Conservation (phyloP, 371 early-diverging fungal species). For the Mortierella sp. region DNA sequence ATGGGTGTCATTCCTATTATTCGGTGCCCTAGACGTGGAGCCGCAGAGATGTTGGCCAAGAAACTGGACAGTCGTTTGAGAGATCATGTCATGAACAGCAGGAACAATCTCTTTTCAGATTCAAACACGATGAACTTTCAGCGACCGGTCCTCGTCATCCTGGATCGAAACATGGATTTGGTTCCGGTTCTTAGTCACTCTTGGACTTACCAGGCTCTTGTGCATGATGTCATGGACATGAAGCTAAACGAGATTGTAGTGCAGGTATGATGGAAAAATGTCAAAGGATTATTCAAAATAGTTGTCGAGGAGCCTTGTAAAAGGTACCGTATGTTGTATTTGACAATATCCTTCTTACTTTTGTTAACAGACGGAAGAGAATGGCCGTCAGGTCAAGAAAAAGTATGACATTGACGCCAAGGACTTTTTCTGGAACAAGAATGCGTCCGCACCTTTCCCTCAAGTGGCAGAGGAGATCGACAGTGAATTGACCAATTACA, state of each 20-base stretch:
- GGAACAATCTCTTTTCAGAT: conserved; percentile 84
- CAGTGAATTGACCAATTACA: conserved; percentile 89
- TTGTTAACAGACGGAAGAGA: conserved; percentile 70
- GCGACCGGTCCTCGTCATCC: conserved; percentile 85
- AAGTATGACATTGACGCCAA: conserved; percentile 91
- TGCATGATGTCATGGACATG: conserved; percentile 96
- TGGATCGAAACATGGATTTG: conserved; percentile 97
- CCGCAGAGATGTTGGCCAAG: conserved; percentile 93
- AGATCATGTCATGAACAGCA: conserved; percentile 88
- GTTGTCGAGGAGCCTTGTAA: no score
- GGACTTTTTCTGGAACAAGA: conserved; percentile 96
- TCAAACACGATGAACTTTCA: conserved; percentile 60
- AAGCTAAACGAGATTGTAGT: conserved; percentile 86
- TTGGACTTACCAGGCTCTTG: conserved; percentile 98
- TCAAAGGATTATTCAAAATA: no score
- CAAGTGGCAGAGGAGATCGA: conserved; percentile 97
- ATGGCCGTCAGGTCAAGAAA: conserved; percentile 74
- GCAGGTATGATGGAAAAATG: no score
- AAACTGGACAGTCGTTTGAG: conserved; percentile 90
- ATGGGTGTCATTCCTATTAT: conserved; percentile 92
- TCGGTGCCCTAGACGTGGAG: conserved; percentile 89
- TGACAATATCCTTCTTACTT: background rate
- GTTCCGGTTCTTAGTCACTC: conserved; percentile 95
- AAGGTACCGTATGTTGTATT: background rate
- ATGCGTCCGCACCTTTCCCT: conserved; percentile 96